phyloP scores from a whole-genome alignment of 2,329 filamentous ascomycete species.

The Ascochyta fabae region DNA sequence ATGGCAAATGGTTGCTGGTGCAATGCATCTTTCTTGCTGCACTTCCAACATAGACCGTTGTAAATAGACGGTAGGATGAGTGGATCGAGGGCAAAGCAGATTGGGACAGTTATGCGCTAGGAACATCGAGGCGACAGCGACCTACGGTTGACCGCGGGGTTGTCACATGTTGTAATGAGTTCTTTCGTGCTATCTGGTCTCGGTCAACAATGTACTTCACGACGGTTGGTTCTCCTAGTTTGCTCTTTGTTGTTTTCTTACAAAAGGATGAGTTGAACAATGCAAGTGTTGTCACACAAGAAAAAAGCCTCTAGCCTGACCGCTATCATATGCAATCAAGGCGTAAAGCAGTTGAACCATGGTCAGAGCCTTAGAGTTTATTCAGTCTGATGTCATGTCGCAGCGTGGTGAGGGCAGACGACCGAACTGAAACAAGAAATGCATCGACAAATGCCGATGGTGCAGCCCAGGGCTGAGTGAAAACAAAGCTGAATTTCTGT shows the following conservation, averaged over 20 bases:
- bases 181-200: not conserved
- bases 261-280: no score
- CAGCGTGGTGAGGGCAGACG: not conserved
- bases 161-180: not conserved
- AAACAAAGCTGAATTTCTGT: no score
- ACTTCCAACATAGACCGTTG: not conserved
- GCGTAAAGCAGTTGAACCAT: not conserved
- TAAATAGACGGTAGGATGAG: not conserved
- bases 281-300: no score
- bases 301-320: no score
- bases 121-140: not conserved
- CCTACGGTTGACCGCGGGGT: constrained; percentile 12
- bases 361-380: not conserved
- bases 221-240: no score
- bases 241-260: no score
- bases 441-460: not conserved
- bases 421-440: not conserved
- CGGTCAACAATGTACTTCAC: no score
- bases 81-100: not conserved
- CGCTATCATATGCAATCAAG: not conserved
- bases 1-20: not conserved
- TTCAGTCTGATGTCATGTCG: no score
- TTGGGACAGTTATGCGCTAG: not conserved
- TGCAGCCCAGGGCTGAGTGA: no score
- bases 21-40: not conserved